These are phyloP conservation scores for Lipomyces spencermartinsiae DNA, from an alignment of 805 yeast genomes.

Conservation along the genomic window DNA sequence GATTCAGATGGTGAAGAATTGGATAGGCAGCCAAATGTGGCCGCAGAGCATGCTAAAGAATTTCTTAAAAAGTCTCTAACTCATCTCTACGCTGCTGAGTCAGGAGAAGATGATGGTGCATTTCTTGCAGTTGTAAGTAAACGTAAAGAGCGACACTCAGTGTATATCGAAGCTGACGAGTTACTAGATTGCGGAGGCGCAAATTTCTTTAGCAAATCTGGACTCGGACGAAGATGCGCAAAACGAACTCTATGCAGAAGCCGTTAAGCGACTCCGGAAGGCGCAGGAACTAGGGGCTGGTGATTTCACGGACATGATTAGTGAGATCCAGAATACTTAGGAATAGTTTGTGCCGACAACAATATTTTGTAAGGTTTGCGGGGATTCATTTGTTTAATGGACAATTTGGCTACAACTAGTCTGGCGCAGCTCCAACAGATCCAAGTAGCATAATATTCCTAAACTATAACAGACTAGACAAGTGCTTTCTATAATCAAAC, in stretches of 20 bases:
- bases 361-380: neutral
- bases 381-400: neutral
- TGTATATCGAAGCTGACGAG: neutral
- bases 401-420: neutral
- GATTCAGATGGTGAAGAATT: constrained; percentile 25
- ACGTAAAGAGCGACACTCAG: neutral
- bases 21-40: constrained; percentile 15
- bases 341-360: neutral
- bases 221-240: constrained; percentile 73
- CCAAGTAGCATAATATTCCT: constrained; percentile 1
- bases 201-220: constrained; percentile 78
- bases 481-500: neutral
- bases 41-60: constrained; percentile 12
- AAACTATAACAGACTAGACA: neutral
- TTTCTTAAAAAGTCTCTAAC: constrained; percentile 19
- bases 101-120: constrained; percentile 12
- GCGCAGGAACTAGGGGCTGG: constrained; percentile 65
- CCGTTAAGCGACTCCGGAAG: constrained; percentile 68
- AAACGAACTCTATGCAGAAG: constrained; percentile 67
- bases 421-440: neutral
- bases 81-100: constrained; percentile 7
- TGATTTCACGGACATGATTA: constrained; percentile 47
- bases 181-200: constrained; percentile 76
- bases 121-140: constrained; percentile 21
- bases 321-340: constrained; percentile 33